Percentiles rank a stretch among this genome's conserved stretches.
These are phyloP conservation scores for Athelia sp. DNA, from an alignment of 1,284 basidiomycete species.

Conservation along the genomic window DNA sequence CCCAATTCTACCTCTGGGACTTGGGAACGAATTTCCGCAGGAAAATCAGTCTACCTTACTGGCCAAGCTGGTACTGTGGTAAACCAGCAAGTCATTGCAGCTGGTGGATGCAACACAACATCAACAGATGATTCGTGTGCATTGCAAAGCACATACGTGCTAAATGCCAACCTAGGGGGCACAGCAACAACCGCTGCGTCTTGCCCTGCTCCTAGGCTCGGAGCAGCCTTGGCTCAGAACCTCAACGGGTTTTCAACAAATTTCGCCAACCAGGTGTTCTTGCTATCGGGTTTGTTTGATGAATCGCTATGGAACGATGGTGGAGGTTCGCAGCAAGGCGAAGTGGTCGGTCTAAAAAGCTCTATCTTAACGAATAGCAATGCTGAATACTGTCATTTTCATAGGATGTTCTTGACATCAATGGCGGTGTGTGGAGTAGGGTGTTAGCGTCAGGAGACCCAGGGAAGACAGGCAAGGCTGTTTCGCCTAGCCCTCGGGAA, in stretches of 20 bases:
- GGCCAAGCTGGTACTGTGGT: constrained; percentile 56
- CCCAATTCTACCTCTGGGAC: constrained; percentile 43
- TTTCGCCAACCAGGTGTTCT: constrained; percentile 60
- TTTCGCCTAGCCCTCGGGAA: constrained; percentile 60
- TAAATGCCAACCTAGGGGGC: constrained; percentile 36
- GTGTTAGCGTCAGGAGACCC: constrained; percentile 73
- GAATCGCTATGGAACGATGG: constrained; percentile 61
- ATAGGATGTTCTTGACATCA: constrained; percentile 58
- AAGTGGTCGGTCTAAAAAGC: constrained; percentile 51
- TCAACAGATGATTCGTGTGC: constrained; percentile 45
- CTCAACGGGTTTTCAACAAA: constrained; percentile 47
- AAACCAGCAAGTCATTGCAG: constrained; percentile 42
- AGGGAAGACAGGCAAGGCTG: constrained; percentile 28
- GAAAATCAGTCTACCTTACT: constrained; percentile 31
- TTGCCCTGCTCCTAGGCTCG: constrained; percentile 69
- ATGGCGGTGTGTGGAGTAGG: constrained; percentile 66
- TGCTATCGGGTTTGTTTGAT: constrained; percentile 64
- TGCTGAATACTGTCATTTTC: background rate
- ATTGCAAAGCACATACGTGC: constrained; percentile 47
- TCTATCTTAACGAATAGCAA: background rate
- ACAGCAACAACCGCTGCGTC: constrained; percentile 32
- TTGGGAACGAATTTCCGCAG: constrained; percentile 48
- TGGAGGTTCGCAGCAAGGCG: constrained; percentile 52
- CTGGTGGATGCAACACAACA: constrained; percentile 56
- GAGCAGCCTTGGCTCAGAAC: constrained; percentile 57